Evolutionary conservation across 2,329 filamentous ascomycete species (phyloP).

Genomic region (Cladophialophora immunda): DNA sequence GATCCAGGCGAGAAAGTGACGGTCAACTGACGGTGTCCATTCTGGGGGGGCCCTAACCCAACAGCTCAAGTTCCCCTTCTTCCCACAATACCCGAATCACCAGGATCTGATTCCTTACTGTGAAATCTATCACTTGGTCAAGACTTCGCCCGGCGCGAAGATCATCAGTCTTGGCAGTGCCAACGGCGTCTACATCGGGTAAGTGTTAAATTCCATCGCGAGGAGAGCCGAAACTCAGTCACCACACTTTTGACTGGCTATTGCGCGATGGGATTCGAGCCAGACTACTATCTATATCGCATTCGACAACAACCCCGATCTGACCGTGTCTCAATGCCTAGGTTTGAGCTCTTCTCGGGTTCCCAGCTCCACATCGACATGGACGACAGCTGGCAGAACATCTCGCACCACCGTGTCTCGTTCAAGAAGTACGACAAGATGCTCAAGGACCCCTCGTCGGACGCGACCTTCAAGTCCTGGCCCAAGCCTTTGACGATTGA

Average conservation of each 20-base stretch:
- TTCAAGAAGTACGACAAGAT: slow-evolving; percentile 41
- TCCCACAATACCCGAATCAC: slow-evolving; percentile 35
- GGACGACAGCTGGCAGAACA: slow-evolving; percentile 42
- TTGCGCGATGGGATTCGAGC: too few relatives aligned
- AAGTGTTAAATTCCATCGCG: slow-evolving; percentile 24
- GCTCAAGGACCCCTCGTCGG: slow-evolving; percentile 37
- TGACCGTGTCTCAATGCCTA: slow-evolving; percentile 11
- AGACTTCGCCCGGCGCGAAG: slow-evolving; percentile 40
- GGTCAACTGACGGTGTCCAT: background rate
- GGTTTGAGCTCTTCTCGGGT: slow-evolving; percentile 40
- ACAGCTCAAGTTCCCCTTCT: slow-evolving; percentile 41
- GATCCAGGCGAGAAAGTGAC: background rate
- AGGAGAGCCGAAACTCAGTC: background rate
- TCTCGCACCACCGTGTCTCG: slow-evolving; percentile 39
- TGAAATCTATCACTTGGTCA: slow-evolving; percentile 41
- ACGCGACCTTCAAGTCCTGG: slow-evolving; percentile 38
- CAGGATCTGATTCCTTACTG: slow-evolving; percentile 40
- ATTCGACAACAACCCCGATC: too few relatives aligned
- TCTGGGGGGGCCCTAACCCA: background rate
- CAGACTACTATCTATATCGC: too few relatives aligned
- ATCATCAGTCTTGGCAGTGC: slow-evolving; percentile 40
- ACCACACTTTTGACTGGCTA: too few relatives aligned
- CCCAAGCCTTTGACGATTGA: slow-evolving; percentile 42
- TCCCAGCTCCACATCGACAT: slow-evolving; percentile 43
- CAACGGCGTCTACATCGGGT: slow-evolving; percentile 41